Conservation (phyloP, 345 rosid genomes). For the Eucalyptus sp. region DNA sequence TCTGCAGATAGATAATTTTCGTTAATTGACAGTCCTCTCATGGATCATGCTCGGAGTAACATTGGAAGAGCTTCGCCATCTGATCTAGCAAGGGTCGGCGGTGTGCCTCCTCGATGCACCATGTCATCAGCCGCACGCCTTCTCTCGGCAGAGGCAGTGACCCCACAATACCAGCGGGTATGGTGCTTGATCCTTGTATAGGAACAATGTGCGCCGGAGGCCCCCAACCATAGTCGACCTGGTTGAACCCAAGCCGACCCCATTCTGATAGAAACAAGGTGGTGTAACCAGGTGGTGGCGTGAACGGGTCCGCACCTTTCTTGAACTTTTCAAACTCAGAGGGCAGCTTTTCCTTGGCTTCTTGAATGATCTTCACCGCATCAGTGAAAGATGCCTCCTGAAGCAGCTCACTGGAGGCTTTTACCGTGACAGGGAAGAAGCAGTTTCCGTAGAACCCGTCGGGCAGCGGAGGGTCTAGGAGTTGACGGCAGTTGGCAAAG, state of each 20-base stretch:
- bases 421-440: slow-evolving; percentile 48
- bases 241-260: slow-evolving; percentile 56
- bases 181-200: slow-evolving; percentile 37
- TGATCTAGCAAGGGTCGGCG: slow-evolving; percentile 18
- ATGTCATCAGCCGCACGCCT: slow-evolving; percentile 62
- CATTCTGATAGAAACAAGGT: slow-evolving; percentile 55
- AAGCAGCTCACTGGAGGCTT: slow-evolving; percentile 15
- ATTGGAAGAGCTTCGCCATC: slow-evolving; percentile 9
- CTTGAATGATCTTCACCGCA: slow-evolving; percentile 34
- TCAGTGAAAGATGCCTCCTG: slow-evolving; percentile 9
- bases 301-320: slow-evolving; percentile 43
- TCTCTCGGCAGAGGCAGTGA: slow-evolving; percentile 32
- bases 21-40: background rate
- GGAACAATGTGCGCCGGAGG: slow-evolving; percentile 40
- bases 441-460: slow-evolving; percentile 66
- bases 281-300: slow-evolving; percentile 30
- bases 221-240: slow-evolving; percentile 57
- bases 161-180: slow-evolving; percentile 52
- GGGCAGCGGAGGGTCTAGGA: slow-evolving; percentile 41
- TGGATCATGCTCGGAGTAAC: background rate
- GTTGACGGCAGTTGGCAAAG: slow-evolving; percentile 48
- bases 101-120: slow-evolving; percentile 50
- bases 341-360: slow-evolving; percentile 30
- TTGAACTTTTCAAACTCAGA: slow-evolving; percentile 20
- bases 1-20: background rate